Evolutionary conservation across 352 stramenopile species (phyloP).

Genomic region (Phytopythium litorale): DNA sequence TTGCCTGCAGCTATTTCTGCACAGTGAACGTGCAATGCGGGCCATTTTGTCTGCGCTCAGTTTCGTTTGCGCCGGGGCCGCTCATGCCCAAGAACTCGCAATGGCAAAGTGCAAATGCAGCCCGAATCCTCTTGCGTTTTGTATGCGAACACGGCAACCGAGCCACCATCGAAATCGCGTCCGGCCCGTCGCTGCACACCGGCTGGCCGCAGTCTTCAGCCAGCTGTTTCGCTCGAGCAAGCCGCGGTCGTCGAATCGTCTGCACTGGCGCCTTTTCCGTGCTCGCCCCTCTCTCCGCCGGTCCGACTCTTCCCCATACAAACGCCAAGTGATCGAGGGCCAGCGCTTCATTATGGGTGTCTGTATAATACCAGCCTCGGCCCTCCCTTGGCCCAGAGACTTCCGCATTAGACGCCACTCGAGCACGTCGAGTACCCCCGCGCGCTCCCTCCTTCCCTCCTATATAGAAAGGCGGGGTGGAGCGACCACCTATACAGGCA

Average conservation of each 20-base stretch:
- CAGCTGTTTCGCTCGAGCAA: slow-evolving; percentile 1
- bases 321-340: neutral
- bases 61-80: neutral
- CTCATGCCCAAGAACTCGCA: neutral
- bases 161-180: neutral
- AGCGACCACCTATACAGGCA: neutral
- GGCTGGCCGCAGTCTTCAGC: neutral
- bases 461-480: neutral
- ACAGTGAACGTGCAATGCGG: too few species aligned
- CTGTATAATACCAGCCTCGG: neutral
- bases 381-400: neutral
- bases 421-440: slow-evolving; percentile 1
- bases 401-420: slow-evolving; percentile 8
- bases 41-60: neutral
- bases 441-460: neutral
- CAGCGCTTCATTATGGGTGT: neutral
- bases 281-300: neutral
- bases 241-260: neutral
- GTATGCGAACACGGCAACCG: too few species aligned
- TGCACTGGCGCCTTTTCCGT: neutral
- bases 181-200: neutral
- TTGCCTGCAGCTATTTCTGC: too few species aligned
- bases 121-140: too few species aligned
- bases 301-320: slow-evolving; percentile 1
- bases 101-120: too few species aligned